Base-by-base conservation (phyloP, 768 basidiomycete species). In the Exsudoporus frostii region DNA sequence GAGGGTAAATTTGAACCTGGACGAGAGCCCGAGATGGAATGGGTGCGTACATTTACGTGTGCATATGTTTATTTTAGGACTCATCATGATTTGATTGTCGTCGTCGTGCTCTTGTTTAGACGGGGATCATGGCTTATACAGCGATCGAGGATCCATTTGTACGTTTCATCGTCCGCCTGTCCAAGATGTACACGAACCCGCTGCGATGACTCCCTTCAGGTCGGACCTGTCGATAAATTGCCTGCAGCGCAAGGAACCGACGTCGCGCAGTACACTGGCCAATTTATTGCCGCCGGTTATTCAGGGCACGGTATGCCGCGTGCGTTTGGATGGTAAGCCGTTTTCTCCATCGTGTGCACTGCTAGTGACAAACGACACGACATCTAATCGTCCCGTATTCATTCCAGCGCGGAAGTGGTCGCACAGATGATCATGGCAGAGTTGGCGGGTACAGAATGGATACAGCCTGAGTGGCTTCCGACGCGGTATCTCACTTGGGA, bases 251-350 rank as follows among this genome's bases (percentile, higher is more conserved):
- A 61, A 11, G 56, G 57, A 1, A 49, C 52, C 8, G 52, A 66
- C n/a, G 50, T 47, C 5, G 60, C 63, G 6, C 50, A 60, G 1
- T 76, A 75, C 51, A 59, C 74, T 7, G 85, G 86, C 0, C 88
- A 90, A 56, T 90, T 81, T 62, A 81, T 91, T 14, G 74, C 83
- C 7, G 88, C 84, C 0, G 90, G 88, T 4, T 90, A 81, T 59
- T 76, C 81, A 0, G 90, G 90, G 1, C 90, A 91, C 57, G 90
- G 90, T 0, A 91, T 92, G 88, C 82, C 89, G 5, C 80, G 86
- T 5, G 81, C 85, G 0, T 90, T 79, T 65, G 82, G 79, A 29
- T 89, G 87, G 88, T 62, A 5, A 30, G 42, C 19, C 5, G 8
- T 17, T 32, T 29, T 38, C 30, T 20, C 30, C 22, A 15, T 30